phyloP scores from a whole-genome alignment of 75 land plant species.

The Picea glauca region DNA sequence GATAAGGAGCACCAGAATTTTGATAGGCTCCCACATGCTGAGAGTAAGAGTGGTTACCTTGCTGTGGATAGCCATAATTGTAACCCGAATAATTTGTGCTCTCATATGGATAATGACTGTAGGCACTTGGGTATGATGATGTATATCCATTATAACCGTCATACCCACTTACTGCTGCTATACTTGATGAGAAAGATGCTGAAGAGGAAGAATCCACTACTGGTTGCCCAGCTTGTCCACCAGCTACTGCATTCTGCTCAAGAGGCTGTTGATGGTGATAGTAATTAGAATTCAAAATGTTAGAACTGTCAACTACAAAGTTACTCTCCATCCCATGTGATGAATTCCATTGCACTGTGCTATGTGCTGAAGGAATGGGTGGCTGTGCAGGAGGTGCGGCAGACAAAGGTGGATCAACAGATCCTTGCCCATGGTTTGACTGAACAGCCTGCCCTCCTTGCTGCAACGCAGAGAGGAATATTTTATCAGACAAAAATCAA shows the following conservation, averaged over 20 bases:
- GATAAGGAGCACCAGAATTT: constrained; percentile 84
- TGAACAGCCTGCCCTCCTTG: constrained; percentile 14
- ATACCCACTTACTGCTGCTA: constrained; percentile 31
- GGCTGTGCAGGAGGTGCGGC: constrained; percentile 4
- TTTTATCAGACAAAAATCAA: neutral
- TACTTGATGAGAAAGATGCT: constrained; percentile 21
- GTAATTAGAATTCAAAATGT: constrained; percentile 1
- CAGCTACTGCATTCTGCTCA: constrained; percentile 27
- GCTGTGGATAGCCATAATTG: constrained; percentile 61
- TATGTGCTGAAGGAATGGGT: constrained; percentile 5
- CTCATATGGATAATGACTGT: constrained; percentile 40
- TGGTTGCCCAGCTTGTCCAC: constrained; percentile 23
- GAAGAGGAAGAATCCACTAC: constrained; percentile 27
- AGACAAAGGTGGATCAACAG: constrained; percentile 6
- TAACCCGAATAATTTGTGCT: constrained; percentile 45
- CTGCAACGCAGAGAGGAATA: neutral
- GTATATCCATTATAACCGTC: constrained; percentile 51
- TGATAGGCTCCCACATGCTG: constrained; percentile 66
- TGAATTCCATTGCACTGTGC: constrained; percentile 8
- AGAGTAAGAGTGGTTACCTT: constrained; percentile 53
- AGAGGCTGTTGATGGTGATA: constrained; percentile 15
- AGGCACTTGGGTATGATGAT: constrained; percentile 36
- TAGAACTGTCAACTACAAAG: constrained; percentile 6
- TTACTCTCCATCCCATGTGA: neutral
- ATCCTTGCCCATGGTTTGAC: constrained; percentile 12